These are phyloP conservation scores for Yamadazyma buinensis DNA, from an alignment of 1,139 yeast genomes.

Conservation along the genomic window DNA sequence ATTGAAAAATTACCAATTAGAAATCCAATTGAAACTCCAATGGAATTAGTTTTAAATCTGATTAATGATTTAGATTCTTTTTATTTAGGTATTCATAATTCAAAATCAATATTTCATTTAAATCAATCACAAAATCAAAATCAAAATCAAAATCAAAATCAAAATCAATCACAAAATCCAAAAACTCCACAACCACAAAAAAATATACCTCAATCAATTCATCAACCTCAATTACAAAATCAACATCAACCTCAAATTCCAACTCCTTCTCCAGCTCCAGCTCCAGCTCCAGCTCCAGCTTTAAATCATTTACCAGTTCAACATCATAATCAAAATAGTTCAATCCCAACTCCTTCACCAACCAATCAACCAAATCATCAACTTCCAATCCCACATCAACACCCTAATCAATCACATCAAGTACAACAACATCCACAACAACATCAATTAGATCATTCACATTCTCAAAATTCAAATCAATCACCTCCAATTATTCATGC, in stretches of 20 bases:
- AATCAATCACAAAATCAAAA: no score
- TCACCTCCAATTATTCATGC: slow-evolving; percentile 10
- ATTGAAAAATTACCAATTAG: neutral
- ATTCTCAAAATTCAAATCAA: slow-evolving; percentile 13
- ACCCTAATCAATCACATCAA: slow-evolving; percentile 3
- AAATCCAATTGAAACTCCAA: slow-evolving; percentile 1
- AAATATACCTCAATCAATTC: neutral
- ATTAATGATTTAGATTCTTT: slow-evolving; percentile 31
- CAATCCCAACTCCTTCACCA: neutral
- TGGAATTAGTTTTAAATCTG: neutral
- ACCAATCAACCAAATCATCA: slow-evolving; percentile 4
- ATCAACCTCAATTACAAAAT: neutral
- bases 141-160: no score
- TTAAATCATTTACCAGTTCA: slow-evolving; percentile 3
- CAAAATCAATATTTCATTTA: no score
- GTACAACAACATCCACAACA: neutral
- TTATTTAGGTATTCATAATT: neutral
- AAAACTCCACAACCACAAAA: neutral
- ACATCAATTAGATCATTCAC: neutral
- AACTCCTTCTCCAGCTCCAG: slow-evolving; percentile 1
- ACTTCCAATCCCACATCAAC: slow-evolving; percentile 6
- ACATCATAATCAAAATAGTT: neutral
- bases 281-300: neutral
- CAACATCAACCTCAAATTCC: slow-evolving; percentile 11
- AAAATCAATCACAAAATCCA: neutral